Evolutionary conservation across 108 stramenopile species (phyloP), one percentile per base, ranked within the genome.

Genomic region (Schizochytrium sp.): DNA sequence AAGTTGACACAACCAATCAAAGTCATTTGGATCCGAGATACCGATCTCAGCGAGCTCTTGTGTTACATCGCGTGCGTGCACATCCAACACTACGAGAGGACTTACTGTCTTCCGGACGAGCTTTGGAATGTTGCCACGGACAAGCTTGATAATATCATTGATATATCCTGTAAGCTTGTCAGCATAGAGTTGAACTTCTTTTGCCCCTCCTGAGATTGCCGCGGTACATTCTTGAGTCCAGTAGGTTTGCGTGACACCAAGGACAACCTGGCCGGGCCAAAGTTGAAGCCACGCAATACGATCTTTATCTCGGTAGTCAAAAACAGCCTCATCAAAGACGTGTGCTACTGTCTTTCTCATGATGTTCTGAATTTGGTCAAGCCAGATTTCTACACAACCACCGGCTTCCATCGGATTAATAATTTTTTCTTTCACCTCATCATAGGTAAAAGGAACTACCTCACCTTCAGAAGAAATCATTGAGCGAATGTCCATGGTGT

Each of bases 221-320:
- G 91, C 56, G 83, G 92, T 93, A 40, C 89, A 91, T 42, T 92
- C 91, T 40, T 87, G 89, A 40, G 94, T 94, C 94, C 94, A 94
- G 90, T 91, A 93, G 53, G 93, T 90, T 61, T 89, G 89, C 56
- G 90, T 87, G 44, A 93, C 92, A 60, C 90, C 94, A 10, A 94
- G 90, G 40, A 95, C 91, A 41, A 92, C 94, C 89, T 95, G 94
- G 10, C 93, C 94, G 15, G 94, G 93, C 94, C 94, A 95, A 50
- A 89, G 50, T 42, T 94, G 90, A 10, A 91, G 90, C 94, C 94
- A 95, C 57, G 93, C 8, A 72, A 87, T 92, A 7, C 94, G 91
- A n/a, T 90, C 47, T 41, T 45, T 83, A 60, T 87, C 61, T 49
- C 90, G 90, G 87, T 94, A 94, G 41, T 94, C 94, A 40, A 88